Conservation (phyloP, 495 filamentous ascomycete genomes). For the Lasiosphaeris hirsuta region DNA sequence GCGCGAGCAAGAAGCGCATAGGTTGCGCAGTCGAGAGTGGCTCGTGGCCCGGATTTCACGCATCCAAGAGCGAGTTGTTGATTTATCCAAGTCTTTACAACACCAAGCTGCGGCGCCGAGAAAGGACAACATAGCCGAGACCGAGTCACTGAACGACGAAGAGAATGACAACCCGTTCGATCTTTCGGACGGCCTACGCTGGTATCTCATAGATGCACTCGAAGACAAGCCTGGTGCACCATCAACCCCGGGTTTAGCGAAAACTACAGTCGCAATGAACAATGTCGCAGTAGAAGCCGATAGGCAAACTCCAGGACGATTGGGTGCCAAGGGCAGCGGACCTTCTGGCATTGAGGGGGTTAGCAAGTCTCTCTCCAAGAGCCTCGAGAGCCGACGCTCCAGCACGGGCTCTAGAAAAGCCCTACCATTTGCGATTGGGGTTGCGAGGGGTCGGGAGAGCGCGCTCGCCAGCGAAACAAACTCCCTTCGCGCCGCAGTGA, state of each 20-base stretch:
- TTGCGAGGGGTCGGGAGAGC: constrained; percentile 38
- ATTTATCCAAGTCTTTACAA: constrained; percentile 70
- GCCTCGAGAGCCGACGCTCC: constrained; percentile 83
- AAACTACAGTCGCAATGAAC: constrained; percentile 85
- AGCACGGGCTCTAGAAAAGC: constrained; percentile 77
- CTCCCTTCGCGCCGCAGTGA: constrained; percentile 38
- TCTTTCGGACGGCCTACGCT: constrained; percentile 88
- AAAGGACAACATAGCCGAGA: constrained; percentile 26
- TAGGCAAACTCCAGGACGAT: constrained; percentile 50
- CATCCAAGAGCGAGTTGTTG: constrained; percentile 89
- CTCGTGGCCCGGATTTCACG: constrained; percentile 89
- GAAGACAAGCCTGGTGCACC: constrained; percentile 97
- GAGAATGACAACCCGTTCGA: constrained; percentile 98
- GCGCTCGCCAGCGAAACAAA: constrained; percentile 50
- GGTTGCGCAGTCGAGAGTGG: constrained; percentile 81
- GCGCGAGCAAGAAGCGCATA: constrained; percentile 85
- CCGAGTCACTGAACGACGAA: constrained; percentile 46
- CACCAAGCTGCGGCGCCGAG: constrained; percentile 14
- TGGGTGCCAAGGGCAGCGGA: constrained; percentile 42
- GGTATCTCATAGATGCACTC: constrained; percentile 89
- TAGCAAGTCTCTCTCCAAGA: constrained; percentile 76
- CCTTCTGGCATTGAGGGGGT: constrained; percentile 61
- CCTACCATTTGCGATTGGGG: constrained; percentile 42
- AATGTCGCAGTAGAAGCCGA: constrained; percentile 73
- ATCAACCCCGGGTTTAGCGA: constrained; percentile 79